Conservation (phyloP, 768 basidiomycete genomes). For the Amylocystis lapponica region DNA sequence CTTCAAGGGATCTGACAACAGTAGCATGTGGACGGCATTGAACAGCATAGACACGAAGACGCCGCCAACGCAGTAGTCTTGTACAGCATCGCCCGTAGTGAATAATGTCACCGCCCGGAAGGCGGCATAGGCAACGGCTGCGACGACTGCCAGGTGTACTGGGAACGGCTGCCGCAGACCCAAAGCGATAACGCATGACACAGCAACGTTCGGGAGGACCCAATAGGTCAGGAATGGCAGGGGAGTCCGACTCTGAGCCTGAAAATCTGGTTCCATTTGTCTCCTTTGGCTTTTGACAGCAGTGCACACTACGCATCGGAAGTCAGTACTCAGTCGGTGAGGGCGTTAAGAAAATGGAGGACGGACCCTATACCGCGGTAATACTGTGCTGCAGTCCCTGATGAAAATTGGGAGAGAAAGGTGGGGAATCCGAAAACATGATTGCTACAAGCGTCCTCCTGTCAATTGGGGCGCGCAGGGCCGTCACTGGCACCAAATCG, state of each 20-base stretch:
- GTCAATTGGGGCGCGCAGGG: too few relatives aligned
- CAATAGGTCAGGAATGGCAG: background rate
- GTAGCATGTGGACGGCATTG: background rate
- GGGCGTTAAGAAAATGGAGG: too few relatives aligned
- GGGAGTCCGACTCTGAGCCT: background rate
- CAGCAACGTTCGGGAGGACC: background rate
- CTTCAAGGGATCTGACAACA: background rate
- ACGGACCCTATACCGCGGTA: too few relatives aligned
- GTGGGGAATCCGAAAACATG: too few relatives aligned
- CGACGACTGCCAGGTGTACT: background rate
- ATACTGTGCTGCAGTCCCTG: too few relatives aligned
- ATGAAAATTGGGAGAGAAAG: too few relatives aligned
- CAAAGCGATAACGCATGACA: background rate
- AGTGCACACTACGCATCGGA: too few relatives aligned
- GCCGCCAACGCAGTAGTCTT: constrained; percentile 1
- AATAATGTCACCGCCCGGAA: background rate
- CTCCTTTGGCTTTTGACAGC: too few relatives aligned
- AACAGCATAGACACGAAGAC: background rate
- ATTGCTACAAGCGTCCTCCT: too few relatives aligned
- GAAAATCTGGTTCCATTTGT: too few relatives aligned
- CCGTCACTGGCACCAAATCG: too few relatives aligned
- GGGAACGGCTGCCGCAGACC: background rate
- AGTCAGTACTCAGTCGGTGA: too few relatives aligned
- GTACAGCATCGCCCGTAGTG: constrained; percentile 1
- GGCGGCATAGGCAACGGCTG: background rate